phyloP scores from a whole-genome alignment of 768 basidiomycete species.

The Lyophyllum atratum region DNA sequence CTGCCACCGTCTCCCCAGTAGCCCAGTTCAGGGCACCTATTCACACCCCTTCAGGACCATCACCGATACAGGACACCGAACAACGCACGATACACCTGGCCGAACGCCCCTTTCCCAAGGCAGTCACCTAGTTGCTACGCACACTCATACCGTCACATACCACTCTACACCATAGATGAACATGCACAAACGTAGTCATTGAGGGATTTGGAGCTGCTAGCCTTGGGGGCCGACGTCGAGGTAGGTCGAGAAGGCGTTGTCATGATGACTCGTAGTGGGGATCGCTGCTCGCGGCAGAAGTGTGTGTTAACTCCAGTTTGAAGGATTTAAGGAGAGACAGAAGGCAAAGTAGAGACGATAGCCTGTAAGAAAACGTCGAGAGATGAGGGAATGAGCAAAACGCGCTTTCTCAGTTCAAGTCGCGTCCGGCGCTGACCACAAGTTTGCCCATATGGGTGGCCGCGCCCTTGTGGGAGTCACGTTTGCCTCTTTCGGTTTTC shows the following conservation, averaged over 20 bases:
- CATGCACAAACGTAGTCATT: conserved; percentile 61
- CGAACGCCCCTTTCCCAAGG: conserved; percentile 95
- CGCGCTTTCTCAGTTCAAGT: conserved; percentile 35
- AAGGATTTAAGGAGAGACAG: conserved; percentile 21
- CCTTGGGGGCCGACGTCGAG: conserved; percentile 35
- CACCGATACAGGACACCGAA: neutral
- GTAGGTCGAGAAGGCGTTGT: conserved; percentile 40
- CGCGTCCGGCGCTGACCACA: conserved; percentile 49
- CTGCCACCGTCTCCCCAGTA: conserved; percentile 96
- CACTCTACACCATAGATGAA: neutral
- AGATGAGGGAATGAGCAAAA: conserved; percentile 15
- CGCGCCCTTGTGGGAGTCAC: conserved; percentile 15
- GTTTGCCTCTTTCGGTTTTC: conserved; percentile 10
- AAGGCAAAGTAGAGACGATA: conserved; percentile 10
- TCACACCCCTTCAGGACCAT: conserved; percentile 10
- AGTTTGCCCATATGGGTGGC: conserved; percentile 34
- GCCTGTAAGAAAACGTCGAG: conserved; percentile 8
- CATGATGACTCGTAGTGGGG: conserved; percentile 29
- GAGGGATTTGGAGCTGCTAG: conserved; percentile 52
- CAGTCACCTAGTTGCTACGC: conserved; percentile 92
- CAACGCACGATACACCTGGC: conserved; percentile 91
- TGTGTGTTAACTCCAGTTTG: conserved; percentile 18
- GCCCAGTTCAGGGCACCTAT: conserved; percentile 90
- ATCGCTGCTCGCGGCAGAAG: conserved; percentile 13
- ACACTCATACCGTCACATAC: conserved; percentile 7